Conservation (phyloP, 345 rosid species). For the Acer negundo region DNA sequence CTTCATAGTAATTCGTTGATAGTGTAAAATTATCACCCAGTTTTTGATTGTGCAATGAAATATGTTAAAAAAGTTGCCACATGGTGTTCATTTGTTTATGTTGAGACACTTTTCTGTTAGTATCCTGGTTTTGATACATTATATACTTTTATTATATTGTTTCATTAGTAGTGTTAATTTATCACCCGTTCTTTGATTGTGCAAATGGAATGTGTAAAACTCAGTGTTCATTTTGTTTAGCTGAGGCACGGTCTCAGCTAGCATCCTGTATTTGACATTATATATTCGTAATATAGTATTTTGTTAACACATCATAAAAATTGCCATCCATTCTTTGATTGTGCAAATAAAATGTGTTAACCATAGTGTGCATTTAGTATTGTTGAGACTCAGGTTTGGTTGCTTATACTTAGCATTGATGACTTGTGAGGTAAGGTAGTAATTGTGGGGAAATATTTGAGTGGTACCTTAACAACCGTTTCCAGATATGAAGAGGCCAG, state of each 20-base stretch:
- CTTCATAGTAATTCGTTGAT: not conserved
- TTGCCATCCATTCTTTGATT: too few relatives aligned
- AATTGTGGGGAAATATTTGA: not conserved
- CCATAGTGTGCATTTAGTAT: not conserved
- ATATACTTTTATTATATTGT: not conserved
- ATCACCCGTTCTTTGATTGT: not conserved
- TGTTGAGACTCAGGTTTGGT: not conserved
- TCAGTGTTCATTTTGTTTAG: not conserved
- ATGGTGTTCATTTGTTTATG: not conserved
- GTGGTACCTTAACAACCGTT: slow-evolving; percentile 35
- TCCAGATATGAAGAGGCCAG: slow-evolving; percentile 87
- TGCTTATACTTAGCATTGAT: slow-evolving; percentile 1
- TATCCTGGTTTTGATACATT: too few relatives aligned
- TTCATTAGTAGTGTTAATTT: not conserved
- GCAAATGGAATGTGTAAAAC: not conserved
- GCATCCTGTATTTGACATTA: not conserved
- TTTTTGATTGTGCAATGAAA: not conserved
- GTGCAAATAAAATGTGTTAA: not conserved
- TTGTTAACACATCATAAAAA: too few relatives aligned
- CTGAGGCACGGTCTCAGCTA: too few relatives aligned
- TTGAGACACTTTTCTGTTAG: not conserved
- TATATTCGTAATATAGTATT: not conserved
- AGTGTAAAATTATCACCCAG: not conserved
- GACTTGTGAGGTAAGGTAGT: not conserved
- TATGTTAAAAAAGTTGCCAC: not conserved